Percentiles rank a stretch among this genome's conserved stretches.
phyloP scores from a whole-genome alignment of 2,329 filamentous ascomycete species.

The Nemania bipapillata region DNA sequence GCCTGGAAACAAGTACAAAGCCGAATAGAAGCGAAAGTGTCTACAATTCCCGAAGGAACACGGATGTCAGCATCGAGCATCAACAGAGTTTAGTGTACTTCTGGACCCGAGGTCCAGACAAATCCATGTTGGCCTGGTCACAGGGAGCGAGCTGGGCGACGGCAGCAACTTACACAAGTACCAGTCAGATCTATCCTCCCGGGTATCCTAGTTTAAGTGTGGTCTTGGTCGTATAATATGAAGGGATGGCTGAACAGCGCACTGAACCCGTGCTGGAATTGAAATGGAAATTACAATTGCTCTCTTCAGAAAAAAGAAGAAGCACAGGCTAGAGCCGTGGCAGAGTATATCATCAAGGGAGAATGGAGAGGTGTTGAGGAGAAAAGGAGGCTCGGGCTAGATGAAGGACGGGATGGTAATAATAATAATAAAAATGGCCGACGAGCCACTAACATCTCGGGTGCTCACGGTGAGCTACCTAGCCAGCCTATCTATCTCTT shows the following conservation, averaged over 20 bases:
- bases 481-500: no score
- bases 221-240: conserved; percentile 9
- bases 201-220: conserved; percentile 34
- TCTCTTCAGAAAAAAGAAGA: conserved; percentile 29
- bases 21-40: conserved; percentile 33
- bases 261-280: conserved; percentile 17
- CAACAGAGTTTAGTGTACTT: background rate
- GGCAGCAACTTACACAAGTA: conserved; percentile 37
- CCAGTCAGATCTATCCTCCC: conserved; percentile 34
- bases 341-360: conserved; percentile 15
- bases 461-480: conserved; percentile 23
- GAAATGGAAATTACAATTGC: conserved; percentile 32
- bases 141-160: background rate
- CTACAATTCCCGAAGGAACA: conserved; percentile 23
- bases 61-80: conserved; percentile 19
- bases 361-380: conserved; percentile 24
- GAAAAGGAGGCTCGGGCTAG: conserved; percentile 21
- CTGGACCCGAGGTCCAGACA: background rate
- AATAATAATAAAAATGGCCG: conserved; percentile 35
- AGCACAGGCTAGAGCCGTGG: conserved; percentile 26
- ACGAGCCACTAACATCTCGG: conserved; percentile 29
- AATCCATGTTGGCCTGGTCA: background rate
- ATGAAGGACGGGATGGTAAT: conserved; percentile 25
- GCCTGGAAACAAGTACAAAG: conserved; percentile 28
- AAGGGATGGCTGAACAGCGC: conserved; percentile 17